phyloP scores from a whole-genome alignment of 768 basidiomycete genomes.

The Lactarius akahatsu region DNA sequence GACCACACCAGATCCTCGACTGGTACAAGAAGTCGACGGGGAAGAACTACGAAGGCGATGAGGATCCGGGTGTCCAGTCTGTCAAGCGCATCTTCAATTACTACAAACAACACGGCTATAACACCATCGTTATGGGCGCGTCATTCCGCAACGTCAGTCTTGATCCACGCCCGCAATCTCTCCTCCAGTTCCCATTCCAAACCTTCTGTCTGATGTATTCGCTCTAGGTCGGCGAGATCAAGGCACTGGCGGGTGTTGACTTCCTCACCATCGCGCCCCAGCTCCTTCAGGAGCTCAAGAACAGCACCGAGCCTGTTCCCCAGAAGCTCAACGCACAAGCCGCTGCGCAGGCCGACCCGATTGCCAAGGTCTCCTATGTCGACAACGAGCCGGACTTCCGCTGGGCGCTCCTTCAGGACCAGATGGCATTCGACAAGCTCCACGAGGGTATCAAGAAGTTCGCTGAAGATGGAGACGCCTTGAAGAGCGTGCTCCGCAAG shows the following conservation, averaged over 20 bases:
- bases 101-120: slow-evolving; percentile 98
- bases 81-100: slow-evolving; percentile 99
- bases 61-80: slow-evolving; percentile 93
- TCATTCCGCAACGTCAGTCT: slow-evolving; percentile 93
- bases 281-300: slow-evolving; percentile 91
- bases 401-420: slow-evolving; percentile 87
- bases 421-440: slow-evolving; percentile 98
- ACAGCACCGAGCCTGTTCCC: slow-evolving; percentile 71
- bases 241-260: slow-evolving; percentile 92
- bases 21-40: slow-evolving; percentile 95
- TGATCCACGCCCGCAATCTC: not conserved
- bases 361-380: slow-evolving; percentile 79
- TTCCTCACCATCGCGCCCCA: slow-evolving; percentile 93
- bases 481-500: slow-evolving; percentile 77
- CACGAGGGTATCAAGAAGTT: slow-evolving; percentile 99
- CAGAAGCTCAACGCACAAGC: slow-evolving; percentile 73
- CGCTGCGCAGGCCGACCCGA: slow-evolving; percentile 58
- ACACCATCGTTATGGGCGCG: slow-evolving; percentile 99
- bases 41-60: slow-evolving; percentile 84
- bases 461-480: slow-evolving; percentile 88
- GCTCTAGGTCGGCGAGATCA: slow-evolving; percentile 82
- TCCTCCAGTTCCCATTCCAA: not conserved
- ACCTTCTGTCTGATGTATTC: not conserved
- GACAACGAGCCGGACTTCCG: slow-evolving; percentile 97
- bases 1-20: slow-evolving; percentile 77